phyloP scores from a whole-genome alignment of 2,329 filamentous ascomycete genomes.

The Graphilbum sp. region DNA sequence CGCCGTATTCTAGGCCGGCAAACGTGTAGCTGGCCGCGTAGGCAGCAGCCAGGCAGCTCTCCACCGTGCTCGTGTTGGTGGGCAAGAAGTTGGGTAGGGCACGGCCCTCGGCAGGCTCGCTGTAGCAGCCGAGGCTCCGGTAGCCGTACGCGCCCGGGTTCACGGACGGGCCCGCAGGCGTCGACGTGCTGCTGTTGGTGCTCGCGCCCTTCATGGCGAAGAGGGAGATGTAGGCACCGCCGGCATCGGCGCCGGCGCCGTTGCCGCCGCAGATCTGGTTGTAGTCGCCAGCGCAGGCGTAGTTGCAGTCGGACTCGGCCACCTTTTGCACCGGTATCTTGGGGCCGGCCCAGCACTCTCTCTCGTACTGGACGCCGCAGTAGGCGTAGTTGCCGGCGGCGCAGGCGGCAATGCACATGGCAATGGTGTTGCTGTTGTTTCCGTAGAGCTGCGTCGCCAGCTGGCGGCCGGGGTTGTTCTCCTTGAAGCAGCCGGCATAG shows the following conservation, averaged over 20 bases:
- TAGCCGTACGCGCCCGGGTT: constrained; percentile 19
- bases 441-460: constrained; percentile 25
- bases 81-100: constrained; percentile 8
- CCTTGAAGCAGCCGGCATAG: constrained; percentile 38
- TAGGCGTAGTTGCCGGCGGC: constrained; percentile 19
- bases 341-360: constrained; percentile 39
- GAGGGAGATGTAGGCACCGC: constrained; percentile 28
- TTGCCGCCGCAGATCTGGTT: constrained; percentile 38
- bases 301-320: constrained; percentile 31
- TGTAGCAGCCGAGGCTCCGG: constrained; percentile 18
- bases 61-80: constrained; percentile 9
- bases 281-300: constrained; percentile 29
- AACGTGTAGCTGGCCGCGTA: constrained; percentile 21
- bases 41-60: constrained; percentile 8
- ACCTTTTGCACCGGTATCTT: constrained; percentile 26
- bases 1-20: constrained; percentile 34
- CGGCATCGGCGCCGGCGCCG: constrained; percentile 17
- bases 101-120: constrained; percentile 9
- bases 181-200: constrained; percentile 4
- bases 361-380: constrained; percentile 31
- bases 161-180: constrained; percentile 11
- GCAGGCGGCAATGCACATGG: constrained; percentile 28
- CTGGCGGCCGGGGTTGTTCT: constrained; percentile 38
- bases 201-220: constrained; percentile 22
- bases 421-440: constrained; percentile 24